Base-by-base conservation (phyloP, 495 filamentous ascomycete genomes). In the Podospora bellae-mahoneyi region DNA sequence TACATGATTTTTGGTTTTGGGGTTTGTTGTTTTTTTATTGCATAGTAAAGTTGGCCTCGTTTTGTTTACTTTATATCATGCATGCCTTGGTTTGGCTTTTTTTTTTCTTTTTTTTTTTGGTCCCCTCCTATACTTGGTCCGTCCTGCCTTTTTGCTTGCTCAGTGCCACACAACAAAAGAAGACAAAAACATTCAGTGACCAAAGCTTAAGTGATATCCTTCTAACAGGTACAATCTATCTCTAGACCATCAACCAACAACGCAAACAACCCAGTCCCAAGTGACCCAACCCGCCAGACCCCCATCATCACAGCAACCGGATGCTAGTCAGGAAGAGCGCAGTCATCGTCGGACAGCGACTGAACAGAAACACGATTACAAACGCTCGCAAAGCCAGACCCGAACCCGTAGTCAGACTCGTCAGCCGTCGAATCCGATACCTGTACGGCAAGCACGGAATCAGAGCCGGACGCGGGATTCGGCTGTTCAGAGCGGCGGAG, bases 1-100 rank as follows among this genome's bases (percentile, higher is more conserved):
- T 20, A 20, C 20, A 62, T 71, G 60, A 28, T 48, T 26, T 4
- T 67, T 53, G 1, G 57, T 32, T 63, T 53, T 56, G 57, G 62
- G 15, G n/a, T 26, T 10, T 69, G 5, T 58, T 26, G 18, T 34
- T 61, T 23, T 23, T 30, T 60, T 60, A 53, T 57, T 65, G 19
- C 5, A 48, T 58, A 32, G 9, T 19, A 20, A 20, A 27, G n/a
- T 7, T 58, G 55, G 55, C 55, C 13, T 61, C 4, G 4, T 27
- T 28, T 61, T 48, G 55, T 13, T 44, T 13, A 19, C 57, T 13
- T 44, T 13, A 19, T 62, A n/a, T 19, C 28, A 56, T 68, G 19
- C 39, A 62, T 54, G 7, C 27, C 28, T 61, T 32, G 20, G 56
- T 59, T 65, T 23, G 34, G 30, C 30, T 13, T 34, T 59, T 67